Base-by-base conservation (phyloP, 2,329 filamentous ascomycete genomes). In the Aspergillus proliferans region DNA sequence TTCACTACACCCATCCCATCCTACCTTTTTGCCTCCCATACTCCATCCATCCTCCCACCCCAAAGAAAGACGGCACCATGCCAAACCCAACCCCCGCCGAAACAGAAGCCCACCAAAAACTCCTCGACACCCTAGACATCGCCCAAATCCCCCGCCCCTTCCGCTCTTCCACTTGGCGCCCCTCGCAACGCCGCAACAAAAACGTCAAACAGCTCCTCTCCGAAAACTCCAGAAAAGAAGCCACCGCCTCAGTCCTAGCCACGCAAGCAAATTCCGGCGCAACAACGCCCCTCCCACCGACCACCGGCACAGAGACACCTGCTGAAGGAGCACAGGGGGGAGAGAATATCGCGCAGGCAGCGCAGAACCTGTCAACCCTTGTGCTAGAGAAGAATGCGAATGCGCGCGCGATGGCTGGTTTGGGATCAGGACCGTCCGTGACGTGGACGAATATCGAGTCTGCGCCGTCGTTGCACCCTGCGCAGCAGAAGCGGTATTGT, bases 391-490 rank as follows among this genome's bases (percentile, higher is more conserved):
- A 88, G 78, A 92, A 83, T 58, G 75, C 69, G 61, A 65, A 66
- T 18, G 64, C 69, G 9, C 26, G 26, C 2, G 66, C 60, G 38
- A 62, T 70, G n/a, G 67, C 72, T 1, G 10, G 24, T 26, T 26
- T 9, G 8, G 24, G 26, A 2, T 73, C 75, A 6, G 86, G 85
- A 0, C 88, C 87, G 0, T 81, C 79, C 28, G 87, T 87, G 28
- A 96, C 93, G 1, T 98, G 97, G 69, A 95, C 89, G 6, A 97
- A 96, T 65, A 94, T 98, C 54, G 93, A 97, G 69, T 90, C 88
- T 43, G 92, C 93, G 3, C 93, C 93, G 36, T 93, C 87, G 50
- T 75, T 97, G 60, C 81, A 82, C 62, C 80, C 82, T 6, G 86
- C 86, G 45, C 86, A 89, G 58, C 82, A 88, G 64, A 90, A 85